A percentile compares a stretch with the other conserved stretches of the same genome.
These are phyloP conservation scores for Asterophora parasitica DNA, from an alignment of 768 basidiomycete species.

Conservation along the genomic window DNA sequence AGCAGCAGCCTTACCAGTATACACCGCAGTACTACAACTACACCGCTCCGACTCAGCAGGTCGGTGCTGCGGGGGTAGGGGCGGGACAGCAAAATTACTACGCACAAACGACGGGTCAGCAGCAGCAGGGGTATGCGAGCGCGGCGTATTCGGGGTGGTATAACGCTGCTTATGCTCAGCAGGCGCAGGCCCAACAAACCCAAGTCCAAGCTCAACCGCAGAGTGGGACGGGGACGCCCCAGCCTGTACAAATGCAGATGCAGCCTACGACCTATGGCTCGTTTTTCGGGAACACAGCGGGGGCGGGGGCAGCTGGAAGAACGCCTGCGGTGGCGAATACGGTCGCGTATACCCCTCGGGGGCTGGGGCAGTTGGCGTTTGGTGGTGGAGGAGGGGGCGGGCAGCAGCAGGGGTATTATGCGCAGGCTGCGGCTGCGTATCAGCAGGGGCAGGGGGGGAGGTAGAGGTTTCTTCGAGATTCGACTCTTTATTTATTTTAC, in stretches of 20 bases:
- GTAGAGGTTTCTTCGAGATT: too few relatives aligned
- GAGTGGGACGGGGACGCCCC: constrained; percentile 20
- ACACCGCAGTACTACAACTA: constrained; percentile 26
- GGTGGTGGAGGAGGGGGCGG: background rate
- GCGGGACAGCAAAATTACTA: constrained; percentile 30
- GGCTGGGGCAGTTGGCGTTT: constrained; percentile 4
- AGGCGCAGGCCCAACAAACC: constrained; percentile 9
- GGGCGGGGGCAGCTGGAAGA: constrained; percentile 3
- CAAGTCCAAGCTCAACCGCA: constrained; percentile 7
- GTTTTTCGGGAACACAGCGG: constrained; percentile 16
- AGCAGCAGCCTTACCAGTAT: constrained; percentile 28
- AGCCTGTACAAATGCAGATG: constrained; percentile 6
- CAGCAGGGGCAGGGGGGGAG: constrained; percentile 13
- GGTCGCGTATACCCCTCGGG: constrained; percentile 16
- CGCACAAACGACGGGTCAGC: constrained; percentile 21
- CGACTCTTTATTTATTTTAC: too few relatives aligned
- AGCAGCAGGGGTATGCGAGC: constrained; percentile 30
- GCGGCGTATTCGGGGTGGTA: constrained; percentile 31
- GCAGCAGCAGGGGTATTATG: constrained; percentile 24
- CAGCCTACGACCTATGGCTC: constrained; percentile 22
- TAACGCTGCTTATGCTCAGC: constrained; percentile 19
- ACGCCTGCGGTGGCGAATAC: constrained; percentile 26
- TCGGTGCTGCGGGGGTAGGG: constrained; percentile 6
- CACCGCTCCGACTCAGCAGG: constrained; percentile 2
- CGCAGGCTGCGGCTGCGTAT: constrained; percentile 13